Evolutionary conservation across 176 grass and related monocot species (phyloP), one percentile per base, ranked within the genome.

Genomic region (Cenchrus fungigraminus): DNA sequence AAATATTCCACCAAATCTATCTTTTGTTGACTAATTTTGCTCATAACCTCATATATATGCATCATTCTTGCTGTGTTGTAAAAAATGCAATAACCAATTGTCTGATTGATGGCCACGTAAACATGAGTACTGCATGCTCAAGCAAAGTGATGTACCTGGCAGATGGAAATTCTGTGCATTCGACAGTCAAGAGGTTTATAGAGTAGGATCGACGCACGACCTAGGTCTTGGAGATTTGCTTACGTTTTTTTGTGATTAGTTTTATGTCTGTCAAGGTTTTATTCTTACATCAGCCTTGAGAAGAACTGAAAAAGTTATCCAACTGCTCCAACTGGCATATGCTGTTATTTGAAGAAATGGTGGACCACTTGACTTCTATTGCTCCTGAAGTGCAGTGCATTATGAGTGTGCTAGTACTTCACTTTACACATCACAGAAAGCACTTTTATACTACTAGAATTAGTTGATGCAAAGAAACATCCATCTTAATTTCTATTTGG

Each of bases 301-400:
- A 82, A 70, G 5, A 62, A 68, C 8, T 73, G 72, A 82, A 77
- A 2, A 70, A 68, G 12, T 73, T 56, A 40, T 16, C 16, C 11
- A 83, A 73, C 46, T 79, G 31, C 55, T 52, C 78, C 9, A 83
- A 78, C 43, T 63, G 44, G 6, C 3, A 20, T 43, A 44, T 54
- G 31, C 20, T 64, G 20, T 77, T 82, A 77, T 78, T 60, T 83
- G 17, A 83, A 77, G 17, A 54, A 88, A 62, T n/a, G n/a, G 20
- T 76, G 12, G 50, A 55, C 37, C 47, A 0, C 6, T 45, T 7
- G 8, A 83, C 42, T 72, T 61, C 31, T 34, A 20, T 71, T 49
- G 19, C 84, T 79, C 25, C 1, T 61, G 37, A 63, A 88, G 66
- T 78, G 64, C 11, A 3, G 5, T 73, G 25, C 67, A 73, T 51